phyloP scores from a whole-genome alignment of 805 yeast species.

The Candida krabiensis region DNA sequence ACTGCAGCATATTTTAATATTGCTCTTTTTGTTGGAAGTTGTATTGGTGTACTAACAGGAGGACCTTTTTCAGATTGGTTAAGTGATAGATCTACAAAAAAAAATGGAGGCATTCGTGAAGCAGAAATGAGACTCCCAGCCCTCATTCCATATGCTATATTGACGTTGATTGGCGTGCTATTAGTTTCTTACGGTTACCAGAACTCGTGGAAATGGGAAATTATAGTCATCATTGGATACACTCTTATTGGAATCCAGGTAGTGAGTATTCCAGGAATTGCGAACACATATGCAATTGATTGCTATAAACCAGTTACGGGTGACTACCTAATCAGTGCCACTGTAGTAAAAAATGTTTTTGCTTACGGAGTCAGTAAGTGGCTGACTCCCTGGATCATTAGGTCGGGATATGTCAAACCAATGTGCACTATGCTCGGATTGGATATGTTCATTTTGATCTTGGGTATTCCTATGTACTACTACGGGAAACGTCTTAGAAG shows the following conservation, averaged over 20 bases:
- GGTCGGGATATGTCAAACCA: conserved; percentile 6
- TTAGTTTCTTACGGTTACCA: conserved; percentile 5
- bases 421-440: conserved; percentile 4
- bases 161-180: conserved; percentile 2
- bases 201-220: conserved; percentile 8
- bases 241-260: conserved; percentile 7
- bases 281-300: conserved; percentile 8
- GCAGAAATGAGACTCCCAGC: too few species aligned
- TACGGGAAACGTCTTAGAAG: conserved; percentile 21
- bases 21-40: too few species aligned
- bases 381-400: conserved; percentile 3
- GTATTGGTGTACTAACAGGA: too few species aligned
- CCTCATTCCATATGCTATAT: conserved; percentile 3
- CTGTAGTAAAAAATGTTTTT: conserved; percentile 6
- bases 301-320: conserved; percentile 9
- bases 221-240: conserved; percentile 2
- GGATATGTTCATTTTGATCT: not conserved
- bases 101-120: too few species aligned
- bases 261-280: conserved; percentile 6
- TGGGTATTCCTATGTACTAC: conserved; percentile 13
- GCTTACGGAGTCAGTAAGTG: conserved; percentile 8
- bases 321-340: conserved; percentile 9
- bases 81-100: too few species aligned
- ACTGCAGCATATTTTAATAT: too few species aligned
- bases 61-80: too few species aligned